These are phyloP conservation scores for Suillus sp. DNA, from an alignment of 768 basidiomycete species.

Conservation along the genomic window DNA sequence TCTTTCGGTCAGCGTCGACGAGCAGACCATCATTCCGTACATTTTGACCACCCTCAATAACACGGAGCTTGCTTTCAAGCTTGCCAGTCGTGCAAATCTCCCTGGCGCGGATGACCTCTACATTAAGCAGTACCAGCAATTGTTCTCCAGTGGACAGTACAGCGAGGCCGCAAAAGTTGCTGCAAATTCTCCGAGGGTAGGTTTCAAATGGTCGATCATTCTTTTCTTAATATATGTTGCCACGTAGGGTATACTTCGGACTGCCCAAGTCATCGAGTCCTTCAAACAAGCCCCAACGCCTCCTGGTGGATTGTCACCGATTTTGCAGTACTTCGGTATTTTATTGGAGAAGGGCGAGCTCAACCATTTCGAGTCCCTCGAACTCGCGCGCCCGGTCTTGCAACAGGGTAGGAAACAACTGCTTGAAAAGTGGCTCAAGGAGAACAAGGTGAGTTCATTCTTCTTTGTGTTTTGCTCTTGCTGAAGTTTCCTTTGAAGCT, in stretches of 20 bases:
- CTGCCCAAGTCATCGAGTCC: slow-evolving; percentile 91
- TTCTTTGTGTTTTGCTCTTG: slow-evolving; percentile 7
- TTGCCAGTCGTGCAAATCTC: slow-evolving; percentile 93
- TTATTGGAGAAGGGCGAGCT: slow-evolving; percentile 98
- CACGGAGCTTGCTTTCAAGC: slow-evolving; percentile 95
- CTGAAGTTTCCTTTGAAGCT: slow-evolving; percentile 52
- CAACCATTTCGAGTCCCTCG: slow-evolving; percentile 93
- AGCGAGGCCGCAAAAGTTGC: slow-evolving; percentile 97
- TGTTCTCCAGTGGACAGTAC: slow-evolving; percentile 88
- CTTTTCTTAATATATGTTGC: slow-evolving; percentile 13
- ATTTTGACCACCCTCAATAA: slow-evolving; percentile 93
- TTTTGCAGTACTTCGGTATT: slow-evolving; percentile 98
- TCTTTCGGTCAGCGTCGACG: slow-evolving; percentile 94
- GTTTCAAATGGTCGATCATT: slow-evolving; percentile 20
- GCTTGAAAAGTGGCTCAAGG: slow-evolving; percentile 98
- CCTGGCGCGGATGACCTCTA: slow-evolving; percentile 98
- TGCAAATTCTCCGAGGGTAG: slow-evolving; percentile 90
- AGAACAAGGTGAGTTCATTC: slow-evolving; percentile 79
- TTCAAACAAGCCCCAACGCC: slow-evolving; percentile 96
- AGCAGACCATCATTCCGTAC: slow-evolving; percentile 94
- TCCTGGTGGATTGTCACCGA: slow-evolving; percentile 89
- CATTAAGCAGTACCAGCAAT: slow-evolving; percentile 88
- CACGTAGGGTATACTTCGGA: slow-evolving; percentile 86
- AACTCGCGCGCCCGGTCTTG: slow-evolving; percentile 93
- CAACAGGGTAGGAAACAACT: slow-evolving; percentile 96